phyloP scores from a whole-genome alignment of 805 yeast species.

The Saccharomycopsis fibuligera region DNA sequence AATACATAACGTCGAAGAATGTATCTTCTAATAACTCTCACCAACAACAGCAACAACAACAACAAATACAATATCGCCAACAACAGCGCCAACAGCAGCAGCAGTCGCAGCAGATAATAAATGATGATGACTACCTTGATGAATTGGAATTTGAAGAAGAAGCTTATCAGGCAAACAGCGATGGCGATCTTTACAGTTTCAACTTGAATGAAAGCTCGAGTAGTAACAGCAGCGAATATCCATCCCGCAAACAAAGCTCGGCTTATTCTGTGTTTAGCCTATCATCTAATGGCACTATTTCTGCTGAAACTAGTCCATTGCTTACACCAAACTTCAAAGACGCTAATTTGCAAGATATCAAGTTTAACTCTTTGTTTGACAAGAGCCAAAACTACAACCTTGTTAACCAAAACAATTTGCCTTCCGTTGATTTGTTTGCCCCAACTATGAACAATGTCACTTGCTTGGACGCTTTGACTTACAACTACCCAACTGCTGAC shows the following conservation, averaged over 20 bases:
- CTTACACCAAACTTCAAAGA: slow-evolving; percentile 10
- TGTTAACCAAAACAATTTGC: too few species aligned
- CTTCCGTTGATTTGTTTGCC: background rate
- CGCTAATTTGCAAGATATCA: slow-evolving; percentile 7
- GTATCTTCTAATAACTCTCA: background rate
- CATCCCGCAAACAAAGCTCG: background rate
- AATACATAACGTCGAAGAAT: slow-evolving; percentile 10
- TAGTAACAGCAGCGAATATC: background rate
- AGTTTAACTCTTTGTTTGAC: slow-evolving; percentile 14
- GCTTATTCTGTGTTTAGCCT: slow-evolving; percentile 1
- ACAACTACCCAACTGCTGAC: background rate
- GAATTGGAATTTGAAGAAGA: slow-evolving; percentile 20
- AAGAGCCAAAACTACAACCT: background rate
- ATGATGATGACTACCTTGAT: slow-evolving; percentile 11
- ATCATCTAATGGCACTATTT: slow-evolving; percentile 5
- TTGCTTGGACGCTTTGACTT: slow-evolving; percentile 5
- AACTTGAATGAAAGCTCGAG: background rate
- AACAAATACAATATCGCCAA: too few species aligned
- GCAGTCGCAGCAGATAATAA: background rate
- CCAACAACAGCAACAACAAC: background rate
- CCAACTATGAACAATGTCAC: background rate
- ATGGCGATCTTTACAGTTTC: background rate
- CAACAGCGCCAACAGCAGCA: slow-evolving; percentile 2
- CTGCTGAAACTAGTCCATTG: slow-evolving; percentile 16
- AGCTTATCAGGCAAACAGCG: slow-evolving; percentile 1